Evolutionary conservation across 2,329 filamentous ascomycete genomes (phyloP), one percentile per base, ranked within the genome.

Genomic region (Diaporthe velutina): DNA sequence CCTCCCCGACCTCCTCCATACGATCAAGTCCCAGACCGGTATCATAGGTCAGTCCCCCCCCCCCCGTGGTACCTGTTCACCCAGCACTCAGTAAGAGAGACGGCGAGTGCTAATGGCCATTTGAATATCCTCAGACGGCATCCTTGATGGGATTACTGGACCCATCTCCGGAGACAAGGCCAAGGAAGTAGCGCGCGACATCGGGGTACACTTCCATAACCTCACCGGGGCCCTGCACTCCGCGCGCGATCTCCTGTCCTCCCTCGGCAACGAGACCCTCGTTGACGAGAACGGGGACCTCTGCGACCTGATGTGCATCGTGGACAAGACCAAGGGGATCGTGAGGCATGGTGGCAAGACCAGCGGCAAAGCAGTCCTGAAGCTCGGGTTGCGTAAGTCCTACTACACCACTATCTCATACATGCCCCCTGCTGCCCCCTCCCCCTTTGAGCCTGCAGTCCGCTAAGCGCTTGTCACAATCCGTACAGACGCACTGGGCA

Each of bases 371-470:
- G 28, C 70, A 30, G 17, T 72, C 30, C 33, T 54, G 8, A 72
- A 72, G 57, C 57, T 66, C 28, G 55, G 70, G n/a, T 25, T 72
- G 38, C 30, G 70, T 64, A 30, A 38, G 64, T 68, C 4, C 13
- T 22, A 52, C 38, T 15, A n/a, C 5, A 13, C 35, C 15, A 9
- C 15, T 15, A 22, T 9, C 0, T 7, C 17, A n/a, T n/a, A n/a
- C n/a, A 55, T 7, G 17, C 15, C 42, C 42, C 33, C 22, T 40
- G 10, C 12, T 2, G 10, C 12, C 6, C 15, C 35, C 13, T 15
- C 35, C n/a, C n/a, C 17, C 17, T 33, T 4, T 25, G n/a, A 28
- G 33, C 4, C 10, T 15, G 4, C 33, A 3, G 4, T 35, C 28
- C 2, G 15, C 10, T 52, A 30, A 54, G n/a, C 17, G 4, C 48